A percentile compares a stretch with the other conserved stretches of the same genome.
Conservation (phyloP, 2,329 filamentous ascomycete species). For the Coniochaeta ligniaria region DNA sequence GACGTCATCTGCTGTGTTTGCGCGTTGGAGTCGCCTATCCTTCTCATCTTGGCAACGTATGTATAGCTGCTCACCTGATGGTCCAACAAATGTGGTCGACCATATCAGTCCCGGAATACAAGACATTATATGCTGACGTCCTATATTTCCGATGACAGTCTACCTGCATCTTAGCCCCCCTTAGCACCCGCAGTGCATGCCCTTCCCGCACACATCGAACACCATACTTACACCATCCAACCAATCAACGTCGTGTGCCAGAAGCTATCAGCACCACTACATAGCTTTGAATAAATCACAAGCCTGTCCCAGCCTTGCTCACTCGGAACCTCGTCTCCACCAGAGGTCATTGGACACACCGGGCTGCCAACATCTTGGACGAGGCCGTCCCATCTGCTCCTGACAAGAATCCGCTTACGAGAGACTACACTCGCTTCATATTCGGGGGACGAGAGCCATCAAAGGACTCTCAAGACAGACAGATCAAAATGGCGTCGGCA, state of each 20-base stretch:
- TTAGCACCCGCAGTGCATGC: slow-evolving; percentile 5
- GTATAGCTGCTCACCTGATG: slow-evolving; percentile 1
- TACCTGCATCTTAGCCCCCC: slow-evolving; percentile 6
- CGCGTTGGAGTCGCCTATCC: background rate
- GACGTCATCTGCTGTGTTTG: background rate
- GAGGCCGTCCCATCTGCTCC: background rate
- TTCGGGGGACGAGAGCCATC: background rate
- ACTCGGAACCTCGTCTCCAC: slow-evolving; percentile 9
- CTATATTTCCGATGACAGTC: background rate
- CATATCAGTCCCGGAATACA: background rate
- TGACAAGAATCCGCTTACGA: background rate
- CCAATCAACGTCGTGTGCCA: slow-evolving; percentile 11
- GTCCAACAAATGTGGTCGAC: background rate
- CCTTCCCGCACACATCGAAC: slow-evolving; percentile 8
- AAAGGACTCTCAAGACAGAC: background rate
- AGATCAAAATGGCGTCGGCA: slow-evolving; percentile 64
- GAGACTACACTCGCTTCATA: background rate
- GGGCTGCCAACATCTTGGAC: slow-evolving; percentile 5
- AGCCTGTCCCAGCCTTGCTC: slow-evolving; percentile 12
- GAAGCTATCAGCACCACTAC: slow-evolving; percentile 8
- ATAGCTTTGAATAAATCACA: slow-evolving; percentile 14
- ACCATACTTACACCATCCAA: slow-evolving; percentile 4
- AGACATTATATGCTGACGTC: background rate
- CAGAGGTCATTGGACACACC: slow-evolving; percentile 17
- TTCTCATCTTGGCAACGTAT: background rate